A percentile compares a stretch with the other conserved stretches of the same genome.
Evolutionary conservation across 352 stramenopile species (phyloP).

Genomic region (Globisporangium acanthophoron): DNA sequence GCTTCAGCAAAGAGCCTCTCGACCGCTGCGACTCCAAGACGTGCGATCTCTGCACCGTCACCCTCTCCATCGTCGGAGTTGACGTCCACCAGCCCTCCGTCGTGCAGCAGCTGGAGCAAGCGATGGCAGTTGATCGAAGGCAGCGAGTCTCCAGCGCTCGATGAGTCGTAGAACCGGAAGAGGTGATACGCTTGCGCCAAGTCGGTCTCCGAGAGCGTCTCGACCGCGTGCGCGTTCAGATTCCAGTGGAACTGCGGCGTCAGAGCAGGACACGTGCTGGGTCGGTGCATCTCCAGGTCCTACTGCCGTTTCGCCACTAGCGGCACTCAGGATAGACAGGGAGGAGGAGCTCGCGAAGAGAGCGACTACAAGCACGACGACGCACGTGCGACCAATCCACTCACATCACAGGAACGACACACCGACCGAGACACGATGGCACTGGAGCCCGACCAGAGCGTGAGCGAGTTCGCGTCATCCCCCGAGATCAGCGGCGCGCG

Average conservation of each 20-base stretch:
- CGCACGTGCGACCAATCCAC: too few species aligned
- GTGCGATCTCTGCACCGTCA: background rate
- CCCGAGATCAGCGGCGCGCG: background rate
- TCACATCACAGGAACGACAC: too few species aligned
- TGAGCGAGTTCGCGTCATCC: background rate
- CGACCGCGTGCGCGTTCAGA: conserved; percentile 31
- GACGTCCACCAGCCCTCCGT: conserved; percentile 21
- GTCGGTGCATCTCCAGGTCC: conserved; percentile 1
- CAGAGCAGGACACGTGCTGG: conserved; percentile 14
- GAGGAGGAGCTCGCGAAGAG: too few species aligned
- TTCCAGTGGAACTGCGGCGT: conserved; percentile 55
- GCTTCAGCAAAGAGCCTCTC: conserved; percentile 53
- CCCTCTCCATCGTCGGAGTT: background rate
- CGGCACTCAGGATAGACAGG: too few species aligned
- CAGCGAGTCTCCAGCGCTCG: conserved; percentile 29
- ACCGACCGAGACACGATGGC: background rate
- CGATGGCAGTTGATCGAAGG: conserved; percentile 42
- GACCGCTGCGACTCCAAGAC: conserved; percentile 12
- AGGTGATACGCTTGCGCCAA: conserved; percentile 37
- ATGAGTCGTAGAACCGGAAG: conserved; percentile 63
- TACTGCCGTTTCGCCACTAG: too few species aligned
- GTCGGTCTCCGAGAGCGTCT: conserved; percentile 21
- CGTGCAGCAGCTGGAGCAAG: conserved; percentile 37
- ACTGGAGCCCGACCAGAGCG: too few species aligned
- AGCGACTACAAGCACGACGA: too few species aligned